Evolutionary conservation across 257 asterid genomes (phyloP).

Genomic region (Fraxinus quadrangulata): DNA sequence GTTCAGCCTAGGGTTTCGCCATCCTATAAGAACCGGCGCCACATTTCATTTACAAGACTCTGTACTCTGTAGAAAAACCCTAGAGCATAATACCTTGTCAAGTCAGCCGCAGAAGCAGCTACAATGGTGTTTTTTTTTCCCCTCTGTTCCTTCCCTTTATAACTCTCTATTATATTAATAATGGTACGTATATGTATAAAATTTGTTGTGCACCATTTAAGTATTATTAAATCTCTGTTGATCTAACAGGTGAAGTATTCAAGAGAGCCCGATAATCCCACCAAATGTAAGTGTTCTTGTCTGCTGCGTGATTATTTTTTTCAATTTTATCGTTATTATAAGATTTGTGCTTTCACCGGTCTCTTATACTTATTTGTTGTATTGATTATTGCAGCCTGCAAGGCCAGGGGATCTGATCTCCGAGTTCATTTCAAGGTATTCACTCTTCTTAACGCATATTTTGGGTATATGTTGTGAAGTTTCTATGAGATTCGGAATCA

Average conservation of each 20-base stretch:
- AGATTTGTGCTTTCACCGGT: neutral
- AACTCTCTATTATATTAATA: too few species aligned
- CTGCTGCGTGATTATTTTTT: neutral
- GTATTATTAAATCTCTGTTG: slow-evolving; percentile 5
- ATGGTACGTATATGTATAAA: neutral
- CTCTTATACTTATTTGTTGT: neutral
- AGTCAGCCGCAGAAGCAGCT: slow-evolving; percentile 20
- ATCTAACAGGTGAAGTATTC: slow-evolving; percentile 47
- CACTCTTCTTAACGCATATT: neutral
- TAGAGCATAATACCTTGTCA: neutral
- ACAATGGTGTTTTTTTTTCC: slow-evolving; percentile 20
- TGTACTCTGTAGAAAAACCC: slow-evolving; percentile 1
- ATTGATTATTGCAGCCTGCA: slow-evolving; percentile 49
- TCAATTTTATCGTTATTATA: neutral
- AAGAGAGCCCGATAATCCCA: slow-evolving; percentile 48
- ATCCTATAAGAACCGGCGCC: neutral
- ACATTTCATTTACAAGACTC: too few species aligned
- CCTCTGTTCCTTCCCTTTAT: too few species aligned
- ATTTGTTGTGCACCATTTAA: neutral
- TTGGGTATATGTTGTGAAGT: too few species aligned
- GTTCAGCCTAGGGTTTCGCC: slow-evolving; percentile 1
- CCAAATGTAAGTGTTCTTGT: slow-evolving; percentile 35
- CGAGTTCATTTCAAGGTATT: slow-evolving; percentile 63
- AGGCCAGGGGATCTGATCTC: slow-evolving; percentile 57
- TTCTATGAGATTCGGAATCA: neutral